Percentiles rank a stretch among this genome's conserved stretches.
Evolutionary conservation across 225 moss, liverwort and hornwort genomes (phyloP).

Genomic region (Polytrichum commune): DNA sequence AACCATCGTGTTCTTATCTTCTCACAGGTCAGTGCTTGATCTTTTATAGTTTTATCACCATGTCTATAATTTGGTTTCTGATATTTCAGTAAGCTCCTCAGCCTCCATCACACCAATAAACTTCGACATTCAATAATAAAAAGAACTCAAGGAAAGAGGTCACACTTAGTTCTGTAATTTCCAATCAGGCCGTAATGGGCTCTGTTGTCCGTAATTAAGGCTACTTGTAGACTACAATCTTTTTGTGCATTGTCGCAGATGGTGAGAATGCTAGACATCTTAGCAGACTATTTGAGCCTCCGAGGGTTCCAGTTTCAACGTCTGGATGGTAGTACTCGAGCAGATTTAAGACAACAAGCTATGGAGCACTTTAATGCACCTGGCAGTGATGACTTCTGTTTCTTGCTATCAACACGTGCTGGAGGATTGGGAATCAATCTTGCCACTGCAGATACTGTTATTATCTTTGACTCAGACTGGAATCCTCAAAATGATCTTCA

Average conservation of each 20-base stretch:
- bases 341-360: conserved; percentile 97
- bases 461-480: conserved; percentile 99
- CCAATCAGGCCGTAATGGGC: too few relatives aligned
- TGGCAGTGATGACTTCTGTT: conserved; percentile 99
- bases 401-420: conserved; percentile 93
- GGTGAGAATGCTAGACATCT: conserved; percentile 97
- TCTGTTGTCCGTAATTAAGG: too few relatives aligned
- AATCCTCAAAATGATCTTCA: conserved; percentile 99
- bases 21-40: conserved; percentile 64
- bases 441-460: conserved; percentile 97
- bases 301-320: conserved; percentile 98
- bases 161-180: too few relatives aligned
- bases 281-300: conserved; percentile 91
- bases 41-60: too few relatives aligned
- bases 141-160: too few relatives aligned
- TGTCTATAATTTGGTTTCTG: too few relatives aligned
- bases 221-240: neutral
- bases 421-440: conserved; percentile 99
- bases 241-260: conserved; percentile 52
- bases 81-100: too few relatives aligned
- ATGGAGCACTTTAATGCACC: conserved; percentile 99
- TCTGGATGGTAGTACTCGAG: conserved; percentile 93
- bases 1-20: conserved; percentile 96
- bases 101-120: too few relatives aligned
- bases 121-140: too few relatives aligned